phyloP scores from a whole-genome alignment of 352 stramenopile species.

The Phytophthora rubi region DNA sequence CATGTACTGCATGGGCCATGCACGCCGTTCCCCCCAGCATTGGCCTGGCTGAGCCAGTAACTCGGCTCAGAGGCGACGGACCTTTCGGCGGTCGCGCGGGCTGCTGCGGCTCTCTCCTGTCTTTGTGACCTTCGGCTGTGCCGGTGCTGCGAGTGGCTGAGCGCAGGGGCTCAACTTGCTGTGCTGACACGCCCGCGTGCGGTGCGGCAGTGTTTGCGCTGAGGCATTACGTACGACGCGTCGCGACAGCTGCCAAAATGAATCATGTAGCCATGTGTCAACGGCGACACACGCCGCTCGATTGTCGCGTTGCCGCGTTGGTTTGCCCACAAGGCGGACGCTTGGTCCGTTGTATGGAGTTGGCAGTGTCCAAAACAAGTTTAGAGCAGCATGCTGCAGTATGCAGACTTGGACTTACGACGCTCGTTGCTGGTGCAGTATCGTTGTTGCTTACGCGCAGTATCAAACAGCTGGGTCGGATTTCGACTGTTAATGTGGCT shows the following conservation, averaged over 20 bases:
- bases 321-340: not conserved
- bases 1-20: no score
- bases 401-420: not conserved
- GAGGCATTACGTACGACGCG: not conserved
- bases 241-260: not conserved
- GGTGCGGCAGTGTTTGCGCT: no score
- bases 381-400: no score
- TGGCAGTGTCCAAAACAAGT: no score
- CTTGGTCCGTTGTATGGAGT: not conserved
- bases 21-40: no score
- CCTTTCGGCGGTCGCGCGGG: not conserved
- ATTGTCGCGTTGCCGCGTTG: not conserved
- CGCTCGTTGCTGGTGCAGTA: slow-evolving; percentile 1
- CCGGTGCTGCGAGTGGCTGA: not conserved
- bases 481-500: not conserved
- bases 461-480: not conserved
- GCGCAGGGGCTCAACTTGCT: not conserved
- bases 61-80: not conserved
- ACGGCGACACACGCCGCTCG: not conserved
- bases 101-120: not conserved
- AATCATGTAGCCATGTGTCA: slow-evolving; percentile 4
- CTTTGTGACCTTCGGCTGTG: not conserved
- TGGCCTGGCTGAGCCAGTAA: not conserved
- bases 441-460: not conserved
- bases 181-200: not conserved